Conservation (phyloP, 257 asterid species). For the Apocynum venetum region DNA sequence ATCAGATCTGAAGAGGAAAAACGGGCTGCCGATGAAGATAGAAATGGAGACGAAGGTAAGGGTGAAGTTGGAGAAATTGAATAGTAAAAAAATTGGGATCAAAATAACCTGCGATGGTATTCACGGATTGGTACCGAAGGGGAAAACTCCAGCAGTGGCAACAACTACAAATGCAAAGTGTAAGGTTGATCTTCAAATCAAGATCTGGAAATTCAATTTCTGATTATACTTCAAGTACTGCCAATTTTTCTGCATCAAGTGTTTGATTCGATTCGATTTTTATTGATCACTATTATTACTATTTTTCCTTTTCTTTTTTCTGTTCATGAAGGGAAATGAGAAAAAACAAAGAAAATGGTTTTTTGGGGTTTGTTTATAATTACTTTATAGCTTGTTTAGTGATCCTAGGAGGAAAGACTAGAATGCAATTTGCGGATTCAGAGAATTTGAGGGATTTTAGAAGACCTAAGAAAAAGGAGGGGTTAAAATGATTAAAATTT, state of each 20-base stretch:
- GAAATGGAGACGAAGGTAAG: constrained; percentile 64
- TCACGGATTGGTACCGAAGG: constrained; percentile 63
- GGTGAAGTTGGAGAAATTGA: constrained; percentile 60
- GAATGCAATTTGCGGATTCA: constrained; percentile 4
- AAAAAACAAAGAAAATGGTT: background rate
- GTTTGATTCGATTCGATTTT: background rate
- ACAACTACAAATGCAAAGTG: constrained; percentile 48
- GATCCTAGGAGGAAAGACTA: background rate
- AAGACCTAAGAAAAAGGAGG: constrained; percentile 1
- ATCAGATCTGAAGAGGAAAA: constrained; percentile 57
- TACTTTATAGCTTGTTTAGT: constrained; percentile 3
- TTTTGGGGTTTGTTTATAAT: constrained; percentile 16
- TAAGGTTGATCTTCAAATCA: constrained; percentile 79
- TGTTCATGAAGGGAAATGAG: background rate
- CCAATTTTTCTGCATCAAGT: background rate
- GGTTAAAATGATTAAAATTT: constrained; percentile 3
- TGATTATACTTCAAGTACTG: constrained; percentile 14
- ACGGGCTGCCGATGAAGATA: constrained; percentile 54
- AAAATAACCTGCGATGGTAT: constrained; percentile 64
- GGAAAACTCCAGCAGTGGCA: constrained; percentile 50
- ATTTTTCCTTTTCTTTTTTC: background rate
- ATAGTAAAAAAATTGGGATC: constrained; percentile 67
- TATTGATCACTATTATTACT: background rate
- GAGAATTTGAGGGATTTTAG: constrained; percentile 10
- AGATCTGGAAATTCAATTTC: constrained; percentile 81